These are phyloP conservation scores for Chaetomium tenue DNA, from an alignment of 495 filamentous ascomycete genomes.

Conservation along the genomic window DNA sequence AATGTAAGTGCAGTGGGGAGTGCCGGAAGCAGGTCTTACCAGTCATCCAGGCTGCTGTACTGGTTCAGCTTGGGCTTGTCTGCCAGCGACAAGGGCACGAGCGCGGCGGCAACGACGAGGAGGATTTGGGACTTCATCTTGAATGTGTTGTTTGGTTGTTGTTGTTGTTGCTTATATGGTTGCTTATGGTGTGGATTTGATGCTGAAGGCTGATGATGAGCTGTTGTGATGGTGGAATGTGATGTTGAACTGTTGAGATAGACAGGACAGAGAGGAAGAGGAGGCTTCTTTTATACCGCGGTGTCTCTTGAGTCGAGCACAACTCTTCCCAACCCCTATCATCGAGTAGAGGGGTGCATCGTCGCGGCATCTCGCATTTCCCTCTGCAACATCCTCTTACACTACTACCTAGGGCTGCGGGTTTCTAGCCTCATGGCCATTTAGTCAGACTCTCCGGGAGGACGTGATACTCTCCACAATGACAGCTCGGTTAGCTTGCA, in stretches of 20 bases:
- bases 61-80: conserved; percentile 1
- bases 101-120: neutral
- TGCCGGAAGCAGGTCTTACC: neutral
- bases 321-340: neutral
- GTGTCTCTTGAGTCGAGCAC: neutral
- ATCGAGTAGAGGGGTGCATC: neutral
- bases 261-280: neutral
- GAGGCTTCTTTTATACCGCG: neutral
- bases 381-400: neutral
- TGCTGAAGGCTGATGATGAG: neutral
- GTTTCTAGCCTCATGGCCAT: neutral
- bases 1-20: neutral
- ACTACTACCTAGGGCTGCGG: neutral
- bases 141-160: neutral
- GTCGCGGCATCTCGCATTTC: neutral
- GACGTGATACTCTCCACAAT: neutral
- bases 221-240: neutral
- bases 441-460: neutral
- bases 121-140: conserved; percentile 2
- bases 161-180: neutral
- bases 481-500: too few species aligned
- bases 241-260: neutral
- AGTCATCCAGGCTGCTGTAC: neutral
- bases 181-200: neutral
- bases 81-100: neutral